Conservation (phyloP, 306 rosid genomes). For the Cicer bijugum region DNA sequence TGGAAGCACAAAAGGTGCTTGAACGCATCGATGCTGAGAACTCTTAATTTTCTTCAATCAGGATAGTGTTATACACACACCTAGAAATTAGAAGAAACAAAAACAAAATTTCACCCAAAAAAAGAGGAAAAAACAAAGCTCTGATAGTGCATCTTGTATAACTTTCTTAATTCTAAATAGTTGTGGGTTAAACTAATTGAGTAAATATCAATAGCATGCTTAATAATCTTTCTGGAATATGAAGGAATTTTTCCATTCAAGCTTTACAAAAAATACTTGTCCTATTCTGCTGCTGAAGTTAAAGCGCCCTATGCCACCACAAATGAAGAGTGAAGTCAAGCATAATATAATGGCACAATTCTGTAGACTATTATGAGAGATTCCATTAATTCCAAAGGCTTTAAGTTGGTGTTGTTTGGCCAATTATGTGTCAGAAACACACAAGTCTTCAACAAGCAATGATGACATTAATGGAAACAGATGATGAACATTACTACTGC, state of each 20-base stretch:
- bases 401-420: constrained; percentile 20
- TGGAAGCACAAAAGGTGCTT: constrained; percentile 72
- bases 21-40: constrained; percentile 76
- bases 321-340: constrained; percentile 9
- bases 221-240: neutral
- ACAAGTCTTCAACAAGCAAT: neutral
- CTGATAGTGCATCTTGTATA: neutral
- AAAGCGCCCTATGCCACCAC: neutral
- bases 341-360: neutral
- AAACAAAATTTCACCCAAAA: too few relatives aligned
- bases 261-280: neutral
- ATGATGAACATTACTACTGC: constrained; percentile 9
- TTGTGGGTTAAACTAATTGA: neutral
- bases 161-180: neutral
- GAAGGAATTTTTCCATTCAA: constrained; percentile 25
- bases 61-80: constrained; percentile 12
- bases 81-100: neutral
- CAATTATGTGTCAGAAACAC: constrained; percentile 26
- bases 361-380: neutral
- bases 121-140: constrained; percentile 12
- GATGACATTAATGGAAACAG: constrained; percentile 23
- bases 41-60: constrained; percentile 41
- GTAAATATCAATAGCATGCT: constrained; percentile 2
- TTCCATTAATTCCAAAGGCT: constrained; percentile 5
- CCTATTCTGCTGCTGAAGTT: neutral